These are phyloP conservation scores for Solanum lycopersicoides DNA, from an alignment of 257 asterid species.

Conservation along the genomic window DNA sequence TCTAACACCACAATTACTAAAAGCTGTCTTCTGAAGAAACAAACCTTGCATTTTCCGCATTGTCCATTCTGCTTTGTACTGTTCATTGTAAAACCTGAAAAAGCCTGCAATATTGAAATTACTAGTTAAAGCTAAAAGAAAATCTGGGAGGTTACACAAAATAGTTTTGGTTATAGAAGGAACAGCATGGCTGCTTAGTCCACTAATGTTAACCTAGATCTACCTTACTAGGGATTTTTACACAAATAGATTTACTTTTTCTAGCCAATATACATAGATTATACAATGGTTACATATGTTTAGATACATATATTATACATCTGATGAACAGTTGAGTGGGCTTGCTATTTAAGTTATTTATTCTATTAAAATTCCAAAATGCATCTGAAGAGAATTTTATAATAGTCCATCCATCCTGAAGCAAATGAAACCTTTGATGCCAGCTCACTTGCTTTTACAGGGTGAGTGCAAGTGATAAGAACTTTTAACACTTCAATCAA, in stretches of 20 bases:
- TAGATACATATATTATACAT: neutral
- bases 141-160: neutral
- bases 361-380: neutral
- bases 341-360: neutral
- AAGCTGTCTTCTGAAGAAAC: neutral
- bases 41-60: conserved; percentile 29
- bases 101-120: conserved; percentile 23
- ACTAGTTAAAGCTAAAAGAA: neutral
- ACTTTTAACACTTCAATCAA: neutral
- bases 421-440: neutral
- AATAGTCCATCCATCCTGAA: neutral
- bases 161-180: neutral
- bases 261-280: neutral
- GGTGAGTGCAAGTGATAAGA: neutral
- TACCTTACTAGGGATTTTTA: neutral
- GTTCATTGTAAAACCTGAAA: conserved; percentile 14
- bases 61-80: neutral
- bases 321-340: neutral
- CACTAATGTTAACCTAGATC: neutral
- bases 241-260: neutral
- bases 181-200: neutral
- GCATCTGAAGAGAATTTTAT: neutral
- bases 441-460: neutral
- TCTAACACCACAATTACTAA: neutral
- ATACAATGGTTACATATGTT: neutral